Evolutionary conservation across 352 stramenopile species (phyloP).

Genomic region (Phytophthora fragariae): DNA sequence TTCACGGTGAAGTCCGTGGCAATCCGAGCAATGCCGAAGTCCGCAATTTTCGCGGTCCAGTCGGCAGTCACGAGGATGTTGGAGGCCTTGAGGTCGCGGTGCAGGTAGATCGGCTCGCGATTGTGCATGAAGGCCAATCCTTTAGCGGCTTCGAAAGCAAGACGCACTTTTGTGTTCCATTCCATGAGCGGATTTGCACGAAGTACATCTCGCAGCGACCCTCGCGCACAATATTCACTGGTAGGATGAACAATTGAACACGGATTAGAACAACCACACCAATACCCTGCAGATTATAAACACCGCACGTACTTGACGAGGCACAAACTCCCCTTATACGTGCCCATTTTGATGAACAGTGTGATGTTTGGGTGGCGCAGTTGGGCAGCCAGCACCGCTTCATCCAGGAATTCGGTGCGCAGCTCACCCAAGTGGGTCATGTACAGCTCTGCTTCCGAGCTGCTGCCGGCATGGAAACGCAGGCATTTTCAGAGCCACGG

Average conservation of each 20-base stretch:
- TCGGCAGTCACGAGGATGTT: conserved; percentile 81
- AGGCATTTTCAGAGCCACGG: conserved; percentile 83
- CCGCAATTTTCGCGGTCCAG: conserved; percentile 79
- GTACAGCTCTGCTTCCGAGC: conserved; percentile 65
- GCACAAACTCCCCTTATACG: conserved; percentile 70
- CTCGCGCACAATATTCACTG: conserved; percentile 74
- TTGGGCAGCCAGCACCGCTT: conserved; percentile 67
- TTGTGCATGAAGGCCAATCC: conserved; percentile 86
- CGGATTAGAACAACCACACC: conserved; percentile 6
- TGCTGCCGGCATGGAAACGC: conserved; percentile 42
- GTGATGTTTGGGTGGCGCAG: conserved; percentile 81
- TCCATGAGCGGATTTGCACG: conserved; percentile 68
- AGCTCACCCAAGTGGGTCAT: conserved; percentile 72
- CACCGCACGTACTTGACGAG: conserved; percentile 73
- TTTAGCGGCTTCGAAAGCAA: conserved; percentile 76
- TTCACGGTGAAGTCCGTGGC: conserved; percentile 70
- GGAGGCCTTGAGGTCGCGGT: conserved; percentile 77
- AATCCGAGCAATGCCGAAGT: conserved; percentile 81
- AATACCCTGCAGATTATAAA: conserved; percentile 10
- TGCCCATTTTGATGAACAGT: conserved; percentile 77
- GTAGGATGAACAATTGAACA: conserved; percentile 17
- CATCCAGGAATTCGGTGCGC: conserved; percentile 71
- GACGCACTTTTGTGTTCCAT: conserved; percentile 71
- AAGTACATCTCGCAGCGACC: conserved; percentile 69
- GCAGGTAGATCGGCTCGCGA: conserved; percentile 74